Evolutionary conservation across 495 filamentous ascomycete genomes (phyloP).

Genomic region (Lophium mytilinum): DNA sequence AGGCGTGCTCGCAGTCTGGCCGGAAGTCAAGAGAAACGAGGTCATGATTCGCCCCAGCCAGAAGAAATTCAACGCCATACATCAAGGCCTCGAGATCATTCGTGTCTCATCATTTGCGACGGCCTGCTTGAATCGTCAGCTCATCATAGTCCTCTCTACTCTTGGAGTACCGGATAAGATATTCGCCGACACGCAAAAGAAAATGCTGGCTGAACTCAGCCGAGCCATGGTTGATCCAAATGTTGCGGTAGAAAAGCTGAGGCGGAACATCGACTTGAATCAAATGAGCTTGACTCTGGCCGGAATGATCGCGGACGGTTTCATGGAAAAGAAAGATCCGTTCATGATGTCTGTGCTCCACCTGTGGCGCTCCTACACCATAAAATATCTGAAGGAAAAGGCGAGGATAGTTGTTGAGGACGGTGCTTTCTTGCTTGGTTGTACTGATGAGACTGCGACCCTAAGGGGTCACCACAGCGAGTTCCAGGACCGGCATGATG

Average conservation of each 20-base stretch:
- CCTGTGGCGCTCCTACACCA: conserved; percentile 30
- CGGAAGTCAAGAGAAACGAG: conserved; percentile 35
- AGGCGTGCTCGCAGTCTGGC: conserved; percentile 67
- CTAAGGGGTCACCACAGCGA: conserved; percentile 59
- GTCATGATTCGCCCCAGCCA: conserved; percentile 76
- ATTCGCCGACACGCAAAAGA: conserved; percentile 58
- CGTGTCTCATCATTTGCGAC: conserved; percentile 63
- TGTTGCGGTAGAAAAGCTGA: conserved; percentile 58
- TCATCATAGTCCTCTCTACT: conserved; percentile 73
- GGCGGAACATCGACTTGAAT: conserved; percentile 75
- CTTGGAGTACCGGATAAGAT: conserved; percentile 61
- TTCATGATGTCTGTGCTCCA: conserved; percentile 62
- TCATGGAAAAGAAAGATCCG: conserved; percentile 67
- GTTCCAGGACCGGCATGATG: conserved; percentile 6
- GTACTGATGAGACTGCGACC: conserved; percentile 72
- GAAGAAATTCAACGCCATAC: conserved; percentile 69
- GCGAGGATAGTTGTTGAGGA: conserved; percentile 73
- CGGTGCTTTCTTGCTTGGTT: conserved; percentile 84
- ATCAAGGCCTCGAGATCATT: conserved; percentile 75
- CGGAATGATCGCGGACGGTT: conserved; percentile 67
- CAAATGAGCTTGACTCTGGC: conserved; percentile 67
- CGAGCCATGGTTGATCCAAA: conserved; percentile 55
- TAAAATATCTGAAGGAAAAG: conserved; percentile 73
- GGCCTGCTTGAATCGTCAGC: conserved; percentile 79
- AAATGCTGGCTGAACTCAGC: conserved; percentile 57